Conservation (phyloP, 148 eudicot genomes). For the Talinum fruticosum region DNA sequence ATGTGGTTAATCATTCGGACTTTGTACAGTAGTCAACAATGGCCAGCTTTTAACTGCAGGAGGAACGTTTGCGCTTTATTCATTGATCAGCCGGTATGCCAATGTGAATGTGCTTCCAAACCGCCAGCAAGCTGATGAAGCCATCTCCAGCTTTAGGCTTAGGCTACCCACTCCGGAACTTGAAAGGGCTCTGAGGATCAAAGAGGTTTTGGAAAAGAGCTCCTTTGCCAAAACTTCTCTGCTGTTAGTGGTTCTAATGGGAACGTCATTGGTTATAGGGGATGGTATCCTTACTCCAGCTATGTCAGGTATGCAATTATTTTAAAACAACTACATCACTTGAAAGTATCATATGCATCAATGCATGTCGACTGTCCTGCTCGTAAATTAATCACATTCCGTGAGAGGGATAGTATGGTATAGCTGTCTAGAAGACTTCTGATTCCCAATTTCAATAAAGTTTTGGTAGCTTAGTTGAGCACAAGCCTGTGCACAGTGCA, state of each 20-base stretch:
- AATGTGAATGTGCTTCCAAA: slow-evolving; percentile 81
- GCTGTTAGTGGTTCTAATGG: slow-evolving; percentile 73
- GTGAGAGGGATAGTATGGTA: background rate
- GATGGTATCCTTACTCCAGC: slow-evolving; percentile 97
- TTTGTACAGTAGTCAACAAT: background rate
- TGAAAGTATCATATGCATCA: background rate
- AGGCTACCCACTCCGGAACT: slow-evolving; percentile 92
- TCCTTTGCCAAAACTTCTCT: slow-evolving; percentile 60
- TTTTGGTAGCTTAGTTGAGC: too few relatives aligned
- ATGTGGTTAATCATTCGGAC: background rate
- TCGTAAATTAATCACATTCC: background rate
- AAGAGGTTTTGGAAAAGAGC: slow-evolving; percentile 62
- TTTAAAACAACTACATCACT: background rate
- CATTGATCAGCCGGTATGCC: slow-evolving; percentile 84
- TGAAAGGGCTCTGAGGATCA: slow-evolving; percentile 80
- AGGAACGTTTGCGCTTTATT: slow-evolving; percentile 92
- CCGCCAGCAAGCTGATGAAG: slow-evolving; percentile 84
- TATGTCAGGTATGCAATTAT: slow-evolving; percentile 64
- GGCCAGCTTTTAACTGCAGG: slow-evolving; percentile 42
- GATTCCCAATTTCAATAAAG: too few relatives aligned
- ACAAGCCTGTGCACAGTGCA: too few relatives aligned
- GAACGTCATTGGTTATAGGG: slow-evolving; percentile 90
- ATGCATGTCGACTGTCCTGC: background rate
- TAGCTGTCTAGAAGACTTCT: too few relatives aligned
- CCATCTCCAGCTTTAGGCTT: slow-evolving; percentile 85